Conservation (phyloP, 2,329 filamentous ascomycete genomes). For the Botrytis elliptica region DNA sequence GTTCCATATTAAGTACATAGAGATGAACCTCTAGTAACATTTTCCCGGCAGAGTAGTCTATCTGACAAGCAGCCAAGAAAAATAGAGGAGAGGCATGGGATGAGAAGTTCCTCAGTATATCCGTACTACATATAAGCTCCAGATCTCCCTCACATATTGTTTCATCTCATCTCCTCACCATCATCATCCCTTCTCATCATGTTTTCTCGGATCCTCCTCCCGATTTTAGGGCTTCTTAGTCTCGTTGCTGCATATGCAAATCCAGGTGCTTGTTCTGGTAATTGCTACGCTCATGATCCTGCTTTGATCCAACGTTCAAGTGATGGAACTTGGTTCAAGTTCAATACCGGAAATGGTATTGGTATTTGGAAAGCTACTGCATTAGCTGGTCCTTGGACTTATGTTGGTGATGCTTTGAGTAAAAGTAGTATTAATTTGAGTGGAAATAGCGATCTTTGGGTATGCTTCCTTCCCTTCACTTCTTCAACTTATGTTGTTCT, state of each 20-base stretch:
- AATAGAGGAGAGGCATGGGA: not conserved
- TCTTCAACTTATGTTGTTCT: not conserved
- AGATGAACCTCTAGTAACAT: not conserved
- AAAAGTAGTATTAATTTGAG: slow-evolving; percentile 42
- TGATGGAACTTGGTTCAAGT: slow-evolving; percentile 46
- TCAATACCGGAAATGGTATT: slow-evolving; percentile 44
- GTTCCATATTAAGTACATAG: not conserved
- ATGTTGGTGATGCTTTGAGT: slow-evolving; percentile 41
- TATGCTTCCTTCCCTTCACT: slow-evolving; percentile 28
- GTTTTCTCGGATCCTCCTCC: slow-evolving; percentile 4
- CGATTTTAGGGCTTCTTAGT: slow-evolving; percentile 14
- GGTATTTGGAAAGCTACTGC: slow-evolving; percentile 42
- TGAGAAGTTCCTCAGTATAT: not conserved
- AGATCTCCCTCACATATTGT: not conserved
- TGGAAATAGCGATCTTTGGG: slow-evolving; percentile 44
- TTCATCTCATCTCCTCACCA: not conserved
- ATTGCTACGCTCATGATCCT: slow-evolving; percentile 45
- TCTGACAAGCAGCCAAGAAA: not conserved
- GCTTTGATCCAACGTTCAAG: slow-evolving; percentile 43
- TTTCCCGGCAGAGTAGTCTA: not conserved
- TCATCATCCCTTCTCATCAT: not conserved
- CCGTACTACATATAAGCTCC: not conserved
- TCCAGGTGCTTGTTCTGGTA: slow-evolving; percentile 43
- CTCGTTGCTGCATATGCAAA: slow-evolving; percentile 36
- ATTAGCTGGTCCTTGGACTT: slow-evolving; percentile 45